Percentiles rank a stretch among this genome's conserved stretches.
phyloP scores from a whole-genome alignment of 2,329 filamentous ascomycete genomes.

The Tolypocladium inflatum region DNA sequence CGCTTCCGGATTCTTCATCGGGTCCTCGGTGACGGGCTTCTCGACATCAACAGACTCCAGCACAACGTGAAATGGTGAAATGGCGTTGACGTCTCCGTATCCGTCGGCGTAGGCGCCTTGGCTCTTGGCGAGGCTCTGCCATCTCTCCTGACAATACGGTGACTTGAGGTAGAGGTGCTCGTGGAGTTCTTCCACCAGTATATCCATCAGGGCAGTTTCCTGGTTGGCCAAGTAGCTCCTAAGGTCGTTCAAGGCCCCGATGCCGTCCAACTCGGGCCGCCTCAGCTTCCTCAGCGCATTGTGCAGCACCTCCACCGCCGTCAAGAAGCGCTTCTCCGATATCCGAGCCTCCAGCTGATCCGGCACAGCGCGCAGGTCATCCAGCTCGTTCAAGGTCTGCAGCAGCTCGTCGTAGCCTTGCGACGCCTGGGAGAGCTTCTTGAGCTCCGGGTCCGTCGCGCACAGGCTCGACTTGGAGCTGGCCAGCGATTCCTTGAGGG shows the following conservation, averaged over 20 bases:
- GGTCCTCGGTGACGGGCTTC: constrained; percentile 66
- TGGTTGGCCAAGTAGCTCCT: constrained; percentile 86
- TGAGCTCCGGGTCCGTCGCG: constrained; percentile 80
- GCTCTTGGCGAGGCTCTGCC: constrained; percentile 71
- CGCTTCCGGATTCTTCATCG: constrained; percentile 85
- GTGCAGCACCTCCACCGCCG: constrained; percentile 85
- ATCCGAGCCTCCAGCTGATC: constrained; percentile 91
- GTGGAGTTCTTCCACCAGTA: constrained; percentile 92
- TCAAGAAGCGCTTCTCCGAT: constrained; percentile 90
- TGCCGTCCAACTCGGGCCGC: constrained; percentile 81
- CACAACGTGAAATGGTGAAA: constrained; percentile 48
- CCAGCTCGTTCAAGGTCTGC: constrained; percentile 71
- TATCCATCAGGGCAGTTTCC: constrained; percentile 84
- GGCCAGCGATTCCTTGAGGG: constrained; percentile 73
- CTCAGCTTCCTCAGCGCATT: constrained; percentile 75
- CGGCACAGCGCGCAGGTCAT: constrained; percentile 80
- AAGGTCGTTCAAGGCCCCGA: constrained; percentile 79
- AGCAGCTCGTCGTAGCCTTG: constrained; percentile 87
- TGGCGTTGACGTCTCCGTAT: constrained; percentile 33
- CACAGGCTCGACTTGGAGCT: constrained; percentile 74
- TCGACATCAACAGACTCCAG: constrained; percentile 53
- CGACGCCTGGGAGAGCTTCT: constrained; percentile 77
- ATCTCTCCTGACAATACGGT: constrained; percentile 91
- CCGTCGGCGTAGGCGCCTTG: constrained; percentile 45
- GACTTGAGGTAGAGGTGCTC: constrained; percentile 97